phyloP scores from a whole-genome alignment of 2,329 filamentous ascomycete genomes.

The Fusarium mangiferae region DNA sequence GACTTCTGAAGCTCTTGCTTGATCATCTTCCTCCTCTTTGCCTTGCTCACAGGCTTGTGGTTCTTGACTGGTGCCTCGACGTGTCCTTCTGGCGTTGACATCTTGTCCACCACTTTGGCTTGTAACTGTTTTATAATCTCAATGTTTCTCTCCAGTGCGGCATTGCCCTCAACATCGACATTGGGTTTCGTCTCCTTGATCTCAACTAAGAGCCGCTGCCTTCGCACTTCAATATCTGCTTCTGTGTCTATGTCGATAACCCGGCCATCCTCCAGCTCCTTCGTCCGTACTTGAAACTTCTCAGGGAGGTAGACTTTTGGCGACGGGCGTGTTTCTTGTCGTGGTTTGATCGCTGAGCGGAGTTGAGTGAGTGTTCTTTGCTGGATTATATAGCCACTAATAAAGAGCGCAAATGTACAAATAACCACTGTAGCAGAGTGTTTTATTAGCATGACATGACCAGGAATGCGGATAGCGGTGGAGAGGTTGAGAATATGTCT shows the following conservation, averaged over 20 bases:
- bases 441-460: constrained; percentile 11
- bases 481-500: constrained; percentile 39
- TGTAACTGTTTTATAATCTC: constrained; percentile 48
- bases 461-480: constrained; percentile 34
- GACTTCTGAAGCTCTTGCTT: constrained; percentile 65
- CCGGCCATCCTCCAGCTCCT: constrained; percentile 59
- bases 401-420: constrained; percentile 84
- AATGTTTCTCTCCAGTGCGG: constrained; percentile 41
- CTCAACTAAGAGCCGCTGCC: constrained; percentile 48
- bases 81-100: constrained; percentile 47
- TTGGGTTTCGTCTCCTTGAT: constrained; percentile 48
- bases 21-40: constrained; percentile 66
- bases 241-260: constrained; percentile 54
- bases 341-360: constrained; percentile 73
- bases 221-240: constrained; percentile 44
- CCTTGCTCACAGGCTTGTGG: constrained; percentile 61
- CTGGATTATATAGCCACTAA: constrained; percentile 88
- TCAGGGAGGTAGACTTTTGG: constrained; percentile 63
- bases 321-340: constrained; percentile 51
- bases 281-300: constrained; percentile 58
- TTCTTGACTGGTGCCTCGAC: constrained; percentile 52
- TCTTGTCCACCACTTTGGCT: constrained; percentile 47
- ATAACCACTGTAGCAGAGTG: constrained; percentile 66
- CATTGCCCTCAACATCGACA: constrained; percentile 26
- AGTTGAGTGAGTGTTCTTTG: constrained; percentile 85